phyloP scores from a whole-genome alignment of 1,284 basidiomycete genomes.

The Pseudozyma sp. region DNA sequence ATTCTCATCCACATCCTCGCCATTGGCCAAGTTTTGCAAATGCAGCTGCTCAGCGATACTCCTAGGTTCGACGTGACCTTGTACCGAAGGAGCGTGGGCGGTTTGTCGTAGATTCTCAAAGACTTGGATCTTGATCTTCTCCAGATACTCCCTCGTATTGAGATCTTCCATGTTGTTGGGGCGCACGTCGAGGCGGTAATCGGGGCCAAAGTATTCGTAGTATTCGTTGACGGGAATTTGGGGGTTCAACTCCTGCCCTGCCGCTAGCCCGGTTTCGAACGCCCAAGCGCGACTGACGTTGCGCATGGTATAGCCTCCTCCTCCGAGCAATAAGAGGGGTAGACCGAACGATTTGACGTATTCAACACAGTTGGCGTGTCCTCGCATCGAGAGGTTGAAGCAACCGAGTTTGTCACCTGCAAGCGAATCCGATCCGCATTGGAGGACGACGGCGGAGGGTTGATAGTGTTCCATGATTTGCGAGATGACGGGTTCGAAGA shows the following conservation, averaged over 20 bases:
- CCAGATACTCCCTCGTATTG: constrained; percentile 91
- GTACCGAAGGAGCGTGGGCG: constrained; percentile 59
- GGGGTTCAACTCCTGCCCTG: constrained; percentile 89
- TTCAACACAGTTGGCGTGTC: constrained; percentile 95
- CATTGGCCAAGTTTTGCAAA: constrained; percentile 48
- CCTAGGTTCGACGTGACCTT: constrained; percentile 64
- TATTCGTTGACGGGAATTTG: constrained; percentile 72
- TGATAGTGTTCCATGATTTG: constrained; percentile 96
- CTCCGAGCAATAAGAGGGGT: constrained; percentile 90
- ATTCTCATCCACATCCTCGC: constrained; percentile 39
- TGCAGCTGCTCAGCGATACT: constrained; percentile 37
- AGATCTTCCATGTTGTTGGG: constrained; percentile 95
- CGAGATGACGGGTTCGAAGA: constrained; percentile 95
- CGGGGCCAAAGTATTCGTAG: constrained; percentile 98
- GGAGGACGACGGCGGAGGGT: constrained; percentile 94
- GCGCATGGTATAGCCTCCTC: constrained; percentile 98
- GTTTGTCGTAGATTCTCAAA: constrained; percentile 75
- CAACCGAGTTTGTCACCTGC: constrained; percentile 96
- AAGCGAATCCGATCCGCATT: constrained; percentile 98
- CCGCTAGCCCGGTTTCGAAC: constrained; percentile 95
- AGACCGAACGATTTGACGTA: constrained; percentile 97
- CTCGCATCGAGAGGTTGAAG: constrained; percentile 96
- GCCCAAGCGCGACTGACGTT: constrained; percentile 98
- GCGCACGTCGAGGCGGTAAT: constrained; percentile 96
- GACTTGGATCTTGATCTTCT: constrained; percentile 90